Evolutionary conservation across 768 basidiomycete species (phyloP), one percentile per base, ranked within the genome.

Genomic region (Russula brevipes): DNA sequence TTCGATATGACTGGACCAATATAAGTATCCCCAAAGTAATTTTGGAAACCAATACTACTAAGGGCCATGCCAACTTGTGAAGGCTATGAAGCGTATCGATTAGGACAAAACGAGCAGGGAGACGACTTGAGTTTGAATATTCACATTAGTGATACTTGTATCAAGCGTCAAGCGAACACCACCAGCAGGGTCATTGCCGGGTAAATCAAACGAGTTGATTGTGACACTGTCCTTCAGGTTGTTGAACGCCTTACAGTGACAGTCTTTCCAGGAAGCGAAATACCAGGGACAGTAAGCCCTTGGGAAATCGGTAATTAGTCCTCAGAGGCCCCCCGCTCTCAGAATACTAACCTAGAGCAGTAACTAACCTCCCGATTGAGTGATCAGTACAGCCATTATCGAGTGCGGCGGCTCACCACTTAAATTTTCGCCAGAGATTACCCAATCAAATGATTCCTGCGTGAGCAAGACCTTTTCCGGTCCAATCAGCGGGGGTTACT

Each of bases 1-100:
- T 76, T 73, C 0, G 81, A 81, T 2, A 79, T 66, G 11, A 84
- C 85, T 2, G 84, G 80, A 2, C 85, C 88, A 60, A 90, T 82
- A 71, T 82, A 77, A 10, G 79, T 75, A 35, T 78, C 75, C 33
- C 77, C 77, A 39, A 80, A 78, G 68, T 77, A 85, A 17, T 83
- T 83, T 55, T 84, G 76, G 73, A 90, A 90, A 0, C 79, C 79
- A 57, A 90, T 79, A 3, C 80, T 79, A 64, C 77, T 80, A 8
- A 90, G 76, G 62, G 82, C 74, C 12, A 90, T 82, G 33, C 88
- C 88, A 44, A 90, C 86, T 79, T 88, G 87, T 1, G 88, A 86
- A 36, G 88, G 88, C 85, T 87, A 60, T 38, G 36, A 55, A 49
- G 46, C 24, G 45, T 41, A 38, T 71, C 42, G 72, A 46, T 60